Evolutionary conservation across 2,329 filamentous ascomycete genomes (phyloP), one percentile per base, ranked within the genome.

Genomic region (Alternaria arborescens): DNA sequence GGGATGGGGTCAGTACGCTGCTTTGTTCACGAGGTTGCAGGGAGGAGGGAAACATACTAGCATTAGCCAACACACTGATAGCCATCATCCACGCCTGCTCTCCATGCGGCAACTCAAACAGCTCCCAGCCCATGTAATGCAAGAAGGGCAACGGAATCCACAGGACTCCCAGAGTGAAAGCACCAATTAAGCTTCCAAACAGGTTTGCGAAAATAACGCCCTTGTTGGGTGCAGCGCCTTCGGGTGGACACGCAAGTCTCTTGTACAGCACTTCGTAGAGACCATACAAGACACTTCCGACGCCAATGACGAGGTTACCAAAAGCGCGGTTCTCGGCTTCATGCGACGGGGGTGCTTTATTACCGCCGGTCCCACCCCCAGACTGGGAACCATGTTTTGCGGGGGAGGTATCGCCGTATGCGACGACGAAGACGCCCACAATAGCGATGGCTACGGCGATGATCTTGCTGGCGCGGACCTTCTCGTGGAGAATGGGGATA

Each of bases 191-290:
- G 66, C 89, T 92, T 55, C 93, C 95, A 73, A 98, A 95, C 0
- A 91, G 90, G 77, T 97, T 98, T 71, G 95, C 94, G 71, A 99
- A 98, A 61, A 98, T 89, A 84, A 97, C 95, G 70, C 93, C 94
- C n/a, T 94, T 88, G n/a, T 87, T 88, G 0, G 95, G 88, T 43
- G 87, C 90, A 55, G 89, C 91, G 51, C 93, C 94, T 68, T 97
- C 94, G 0, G 95, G 95, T 11, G 95, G 95, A 76, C 95, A 99
- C 14, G 94, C 94, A 61, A 89, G 89, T 61, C 90, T 89, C 84
- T 99, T 99, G 82, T 99, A 99, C 40, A 99, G 80, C 6, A 99
- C 95, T 79, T 99, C 95, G 79, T 99, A 99, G 48, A 99, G 89
- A 1, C 95, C 95, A 78, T 99, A 99, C 18, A 99, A 85, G 7